Evolutionary conservation across 768 basidiomycete genomes (phyloP), one percentile per base, ranked within the genome.

Genomic region (Kwoniella heveanensis): DNA sequence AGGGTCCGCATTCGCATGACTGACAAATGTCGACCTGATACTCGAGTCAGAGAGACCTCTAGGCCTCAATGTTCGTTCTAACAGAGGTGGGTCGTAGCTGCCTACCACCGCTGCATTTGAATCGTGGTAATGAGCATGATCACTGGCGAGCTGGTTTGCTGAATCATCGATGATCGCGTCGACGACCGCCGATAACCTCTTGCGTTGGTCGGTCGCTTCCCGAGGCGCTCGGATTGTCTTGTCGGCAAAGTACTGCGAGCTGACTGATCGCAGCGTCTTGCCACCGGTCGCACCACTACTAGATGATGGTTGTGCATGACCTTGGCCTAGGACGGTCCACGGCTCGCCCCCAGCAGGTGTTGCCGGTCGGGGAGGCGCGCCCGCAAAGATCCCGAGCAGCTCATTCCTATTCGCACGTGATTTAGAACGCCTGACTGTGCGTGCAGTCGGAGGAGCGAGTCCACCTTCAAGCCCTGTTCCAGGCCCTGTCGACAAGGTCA

Each of bases 21-120:
- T 83, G 64, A 87, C 81, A 80, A 90, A 95, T 0, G 91, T 91
- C 3, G 91, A 89, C 65, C 88, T 90, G 64, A 97, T 92, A 1
- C 91, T 94, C 0, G 92, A 94, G 77, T 97, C 95, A 1, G 90
- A 92, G 54, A 96, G 79, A 1, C 92, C 92, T 57, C 94, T 85
- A 27, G 88, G 85, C 39, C 86, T 85, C 7, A 87, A 86, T 22
- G 87, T 86, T 12, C 77, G 63, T 52, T 88, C 84, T 25, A 87
- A 80, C 17, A 91, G 78, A n/a, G 88, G 77, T 17, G 58, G 49
- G 10, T 75, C 71, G 57, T 49, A 71, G 57, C 66, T 54, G 50
- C 57, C 66, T 47, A 39, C 58, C 44, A 60, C 37, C 24, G 51
- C 59, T 17, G 19, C 55, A 48, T 22, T 32, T 17, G 39, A 17